Base-by-base conservation (phyloP, 768 basidiomycete genomes). In the Termitomyces sp. region DNA sequence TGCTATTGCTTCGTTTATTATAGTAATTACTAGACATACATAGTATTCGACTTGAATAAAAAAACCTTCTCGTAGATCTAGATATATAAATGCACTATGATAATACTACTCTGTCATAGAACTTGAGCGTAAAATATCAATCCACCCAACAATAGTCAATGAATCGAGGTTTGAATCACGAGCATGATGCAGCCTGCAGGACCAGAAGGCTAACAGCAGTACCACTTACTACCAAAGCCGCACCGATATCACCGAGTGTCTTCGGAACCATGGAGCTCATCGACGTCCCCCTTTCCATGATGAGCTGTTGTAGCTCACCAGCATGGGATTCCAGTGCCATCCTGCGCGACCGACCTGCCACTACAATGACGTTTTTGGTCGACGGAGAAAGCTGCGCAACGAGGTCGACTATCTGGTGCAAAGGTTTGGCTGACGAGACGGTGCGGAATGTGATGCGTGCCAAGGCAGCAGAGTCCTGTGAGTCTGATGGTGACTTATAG, bases 201-300 rank as follows among this genome's bases (percentile, higher is more conserved):
- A 89, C 77, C 5, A 87, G 64, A 57, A 87, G 67, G 60, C 79
- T 82, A 1, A 78, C 79, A 41, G 72, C 67, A 11, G 75, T 69
- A 51, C 77, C 82, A 25, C 76, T 75, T 2, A 81, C 79, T 1
- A 90, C 82, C 55, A 92, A 66, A 16, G 83, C 86, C 9, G 87
- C 83, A 27, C 85, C 89, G 1, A 88, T 82, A 66, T 91, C 87
- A 0, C 92, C 92, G 1, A 92, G 66, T 0, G 89, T 89, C 74
- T 87, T 87, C 9, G 83, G 69, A 27, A 90, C 74, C 53, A 86
- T 84, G 4, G 81, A 75, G 23, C 80, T 78, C 41, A 86, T 68
- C 51, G 75, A 61, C 0, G 74, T 63, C 17, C 73, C 75, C 17
- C 68, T 66, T 63, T 78, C 78, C 8, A 69, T 57, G 4, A 78